phyloP scores from a whole-genome alignment of 257 asterid species.

The Nicotiana undulata region DNA sequence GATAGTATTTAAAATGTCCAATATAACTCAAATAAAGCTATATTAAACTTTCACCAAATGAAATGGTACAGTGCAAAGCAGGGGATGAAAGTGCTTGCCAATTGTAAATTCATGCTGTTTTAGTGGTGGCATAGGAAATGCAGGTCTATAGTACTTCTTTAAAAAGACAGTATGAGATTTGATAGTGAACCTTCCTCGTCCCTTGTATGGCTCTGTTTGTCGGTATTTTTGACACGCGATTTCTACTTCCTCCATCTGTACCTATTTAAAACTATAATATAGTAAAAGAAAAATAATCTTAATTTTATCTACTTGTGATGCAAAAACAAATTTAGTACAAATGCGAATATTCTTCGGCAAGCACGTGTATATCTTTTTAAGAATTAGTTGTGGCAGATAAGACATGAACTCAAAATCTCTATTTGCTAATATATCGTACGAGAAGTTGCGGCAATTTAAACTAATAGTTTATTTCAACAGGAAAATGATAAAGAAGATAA shows the following conservation, averaged over 20 bases:
- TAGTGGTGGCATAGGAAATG: background rate
- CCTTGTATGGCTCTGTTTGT: background rate
- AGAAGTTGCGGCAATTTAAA: no score
- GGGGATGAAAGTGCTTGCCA: background rate
- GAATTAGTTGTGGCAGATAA: no score
- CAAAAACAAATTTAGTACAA: background rate
- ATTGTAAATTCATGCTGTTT: background rate
- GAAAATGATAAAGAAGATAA: background rate
- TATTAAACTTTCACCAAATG: no score
- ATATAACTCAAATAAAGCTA: no score
- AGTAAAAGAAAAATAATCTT: background rate
- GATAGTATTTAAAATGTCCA: no score
- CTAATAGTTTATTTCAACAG: background rate
- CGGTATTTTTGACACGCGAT: background rate
- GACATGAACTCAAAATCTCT: no score
- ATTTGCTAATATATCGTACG: no score
- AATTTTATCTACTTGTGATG: background rate
- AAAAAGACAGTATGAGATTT: background rate
- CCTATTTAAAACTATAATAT: background rate
- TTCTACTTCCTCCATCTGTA: background rate
- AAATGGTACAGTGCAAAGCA: no score
- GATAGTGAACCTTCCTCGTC: background rate
- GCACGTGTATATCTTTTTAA: no score
- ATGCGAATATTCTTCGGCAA: no score
- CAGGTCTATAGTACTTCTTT: background rate